These are phyloP conservation scores for Coniochaeta hoffmannii DNA, from an alignment of 2,329 filamentous ascomycete species.

Conservation along the genomic window DNA sequence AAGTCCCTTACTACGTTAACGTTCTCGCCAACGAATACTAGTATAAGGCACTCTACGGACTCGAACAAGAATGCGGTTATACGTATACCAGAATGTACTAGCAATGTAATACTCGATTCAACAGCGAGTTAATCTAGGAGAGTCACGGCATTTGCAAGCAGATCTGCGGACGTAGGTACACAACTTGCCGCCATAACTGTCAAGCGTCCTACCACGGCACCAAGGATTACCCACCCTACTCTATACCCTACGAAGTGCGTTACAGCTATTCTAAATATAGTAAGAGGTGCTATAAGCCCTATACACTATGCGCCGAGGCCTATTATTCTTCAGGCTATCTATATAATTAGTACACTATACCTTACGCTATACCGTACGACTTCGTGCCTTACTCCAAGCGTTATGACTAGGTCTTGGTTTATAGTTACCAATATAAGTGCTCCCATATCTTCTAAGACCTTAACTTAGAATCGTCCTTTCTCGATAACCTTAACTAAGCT, in stretches of 20 bases:
- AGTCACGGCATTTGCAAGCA: conserved; percentile 40
- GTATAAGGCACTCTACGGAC: no score
- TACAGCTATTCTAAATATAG: conserved; percentile 10
- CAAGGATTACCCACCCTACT: conserved; percentile 14
- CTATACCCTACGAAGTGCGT: conserved; percentile 7
- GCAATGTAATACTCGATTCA: no score
- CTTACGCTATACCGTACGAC: conserved; percentile 61
- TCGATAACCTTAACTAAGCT: no score
- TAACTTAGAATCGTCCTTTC: no score
- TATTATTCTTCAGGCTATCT: conserved; percentile 10
- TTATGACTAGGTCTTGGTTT: conserved; percentile 45
- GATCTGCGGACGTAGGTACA: conserved; percentile 41
- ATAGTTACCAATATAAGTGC: conserved; percentile 58
- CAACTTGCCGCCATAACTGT: conserved; percentile 52
- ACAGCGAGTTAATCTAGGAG: no score
- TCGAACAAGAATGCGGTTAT: no score
- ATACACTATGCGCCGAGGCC: conserved; percentile 14
- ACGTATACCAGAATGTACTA: no score
- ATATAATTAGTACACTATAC: conserved; percentile 34
- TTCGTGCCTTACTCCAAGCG: conserved; percentile 56
- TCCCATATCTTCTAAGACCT: no score
- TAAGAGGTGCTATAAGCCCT: conserved; percentile 9
- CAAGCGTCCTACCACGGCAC: conserved; percentile 45
- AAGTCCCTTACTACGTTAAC: conserved; percentile 38
- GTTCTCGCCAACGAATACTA: no score